Percentiles rank a stretch among this genome's conserved stretches.
phyloP scores from a whole-genome alignment of 495 filamentous ascomycete species.

The Umbilicaria muhlenbergii region DNA sequence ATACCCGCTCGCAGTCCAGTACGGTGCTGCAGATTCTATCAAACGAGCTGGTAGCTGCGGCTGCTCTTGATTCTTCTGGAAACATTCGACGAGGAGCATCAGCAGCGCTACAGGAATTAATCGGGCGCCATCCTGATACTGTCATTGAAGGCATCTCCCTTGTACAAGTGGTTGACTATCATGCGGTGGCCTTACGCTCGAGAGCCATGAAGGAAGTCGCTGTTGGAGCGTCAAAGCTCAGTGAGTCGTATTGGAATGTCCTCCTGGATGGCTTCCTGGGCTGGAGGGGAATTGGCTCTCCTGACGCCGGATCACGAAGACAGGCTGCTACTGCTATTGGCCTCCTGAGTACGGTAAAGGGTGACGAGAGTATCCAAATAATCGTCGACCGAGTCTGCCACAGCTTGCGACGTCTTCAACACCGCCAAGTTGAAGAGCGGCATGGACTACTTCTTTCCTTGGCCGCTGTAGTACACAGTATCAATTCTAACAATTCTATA shows the following conservation, averaged over 20 bases:
- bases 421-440: conserved; percentile 46
- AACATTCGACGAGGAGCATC: conserved; percentile 88
- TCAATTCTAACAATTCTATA: neutral
- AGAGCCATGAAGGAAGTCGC: conserved; percentile 67
- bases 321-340: conserved; percentile 57
- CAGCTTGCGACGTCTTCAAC: conserved; percentile 31
- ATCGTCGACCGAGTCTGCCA: conserved; percentile 26
- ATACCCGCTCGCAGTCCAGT: conserved; percentile 15
- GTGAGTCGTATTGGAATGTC: conserved; percentile 50
- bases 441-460: conserved; percentile 54
- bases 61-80: conserved; percentile 75
- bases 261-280: conserved; percentile 56
- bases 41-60: conserved; percentile 61
- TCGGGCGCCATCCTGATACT: conserved; percentile 79
- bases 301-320: conserved; percentile 55
- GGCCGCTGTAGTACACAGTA: conserved; percentile 24
- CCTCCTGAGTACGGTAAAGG: conserved; percentile 26
- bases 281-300: conserved; percentile 75
- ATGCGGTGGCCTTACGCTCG: conserved; percentile 74
- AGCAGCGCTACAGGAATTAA: conserved; percentile 84
- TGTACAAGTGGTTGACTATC: conserved; percentile 84
- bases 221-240: conserved; percentile 44
- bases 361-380: conserved; percentile 14
- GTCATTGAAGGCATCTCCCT: conserved; percentile 66
- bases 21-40: conserved; percentile 64